phyloP scores from a whole-genome alignment of 495 filamentous ascomycete species.

The Penicillium manginii region DNA sequence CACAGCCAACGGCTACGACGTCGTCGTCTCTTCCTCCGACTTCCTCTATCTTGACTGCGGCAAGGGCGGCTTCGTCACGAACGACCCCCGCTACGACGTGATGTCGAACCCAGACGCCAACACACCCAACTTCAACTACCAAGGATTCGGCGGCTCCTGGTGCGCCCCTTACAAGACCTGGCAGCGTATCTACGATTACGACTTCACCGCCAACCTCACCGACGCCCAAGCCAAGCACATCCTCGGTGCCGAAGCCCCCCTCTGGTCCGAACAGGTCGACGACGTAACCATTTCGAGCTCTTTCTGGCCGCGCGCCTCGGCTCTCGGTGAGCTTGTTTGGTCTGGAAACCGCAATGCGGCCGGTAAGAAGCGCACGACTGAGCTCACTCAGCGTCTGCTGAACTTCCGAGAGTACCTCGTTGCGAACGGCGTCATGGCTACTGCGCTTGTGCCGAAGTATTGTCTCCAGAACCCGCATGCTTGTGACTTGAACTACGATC shows the following conservation, averaged over 20 bases:
- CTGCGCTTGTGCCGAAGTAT: slow-evolving; percentile 55
- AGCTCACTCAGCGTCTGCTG: slow-evolving; percentile 56
- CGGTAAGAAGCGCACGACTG: slow-evolving; percentile 54
- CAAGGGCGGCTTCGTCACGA: slow-evolving; percentile 55
- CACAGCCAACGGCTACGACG: slow-evolving; percentile 53
- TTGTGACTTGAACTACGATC: slow-evolving; percentile 56
- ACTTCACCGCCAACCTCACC: slow-evolving; percentile 57
- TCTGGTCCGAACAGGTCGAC: slow-evolving; percentile 61
- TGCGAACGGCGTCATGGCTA: slow-evolving; percentile 54
- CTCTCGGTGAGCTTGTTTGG: slow-evolving; percentile 58
- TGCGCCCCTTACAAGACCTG: slow-evolving; percentile 64
- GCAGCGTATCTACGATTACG: slow-evolving; percentile 65
- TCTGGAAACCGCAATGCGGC: slow-evolving; percentile 53
- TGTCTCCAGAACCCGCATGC: slow-evolving; percentile 60
- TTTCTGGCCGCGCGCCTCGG: slow-evolving; percentile 61
- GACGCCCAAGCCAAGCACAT: slow-evolving; percentile 46
- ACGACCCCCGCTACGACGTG: slow-evolving; percentile 58
- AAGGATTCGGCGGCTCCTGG: slow-evolving; percentile 58
- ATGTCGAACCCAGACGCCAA: slow-evolving; percentile 47
- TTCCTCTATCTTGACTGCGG: slow-evolving; percentile 63
- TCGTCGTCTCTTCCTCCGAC: slow-evolving; percentile 57
- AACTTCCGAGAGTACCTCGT: slow-evolving; percentile 63
- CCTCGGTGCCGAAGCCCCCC: slow-evolving; percentile 52
- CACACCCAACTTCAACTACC: slow-evolving; percentile 55
- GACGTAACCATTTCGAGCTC: slow-evolving; percentile 50